Evolutionary conservation across 1,284 basidiomycete species (phyloP), one percentile per base, ranked within the genome.

Genomic region (Sutorius eximius): DNA sequence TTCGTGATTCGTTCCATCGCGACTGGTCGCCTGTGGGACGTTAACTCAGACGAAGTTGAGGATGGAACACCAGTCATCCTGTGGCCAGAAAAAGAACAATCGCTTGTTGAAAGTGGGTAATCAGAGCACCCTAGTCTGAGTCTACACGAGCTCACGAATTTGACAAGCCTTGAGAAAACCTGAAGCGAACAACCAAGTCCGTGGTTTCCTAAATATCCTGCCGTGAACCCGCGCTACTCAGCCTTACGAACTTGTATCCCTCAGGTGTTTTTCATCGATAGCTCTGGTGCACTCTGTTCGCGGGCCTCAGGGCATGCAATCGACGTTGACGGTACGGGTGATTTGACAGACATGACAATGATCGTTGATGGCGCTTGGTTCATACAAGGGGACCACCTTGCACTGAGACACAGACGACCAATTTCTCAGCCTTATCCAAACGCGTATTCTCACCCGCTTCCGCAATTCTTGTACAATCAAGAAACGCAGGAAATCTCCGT

Each of bases 201-300:
- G 67, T 56, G 27, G 13, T 43, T 22, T 47, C 38, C 22, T 34
- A 22, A 18, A 44, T 18, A 9, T 20, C 34, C 38, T 24, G 7
- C 16, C 48, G 44, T 29, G 38, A 34, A 32, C 20, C 48, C 12
- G 7, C 8, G 20, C 24, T 27, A 58, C 41, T 51, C 50, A 32
- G 46, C 44, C 45, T 52, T 40, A 54, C 27, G 29, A 5, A 36
- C 41, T 42, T 32, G 30, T 42, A 3, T 20, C n/a, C 6, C 42
- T 34, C 30, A 87, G 87, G 85, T 92, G 20, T 91, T 91, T 72
- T 92, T 88, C 73, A 81, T 91, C 49, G 90, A 92, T 68, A 79
- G 81, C 5, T 79, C 82, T 12, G 89, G 90, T 18, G 82, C 82
- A 12, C 70, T 92, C 40, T 91, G 87, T 66, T 89, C 87, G 7